Conservation (phyloP, 441 rosid species). For the Croton setiger region DNA sequence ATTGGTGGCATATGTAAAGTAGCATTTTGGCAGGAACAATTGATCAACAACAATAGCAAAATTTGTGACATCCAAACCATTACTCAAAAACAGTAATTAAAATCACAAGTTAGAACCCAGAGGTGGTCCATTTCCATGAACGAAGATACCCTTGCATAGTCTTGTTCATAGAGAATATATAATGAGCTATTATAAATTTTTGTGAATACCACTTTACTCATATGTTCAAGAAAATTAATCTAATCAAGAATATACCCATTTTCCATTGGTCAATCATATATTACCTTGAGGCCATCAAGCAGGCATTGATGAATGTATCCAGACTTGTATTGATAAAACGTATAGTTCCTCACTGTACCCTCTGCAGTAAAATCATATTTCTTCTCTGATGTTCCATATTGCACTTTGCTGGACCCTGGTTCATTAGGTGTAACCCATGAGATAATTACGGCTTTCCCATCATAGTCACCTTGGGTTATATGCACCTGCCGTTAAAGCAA, state of each 20-base stretch:
- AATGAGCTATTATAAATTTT: conserved; percentile 4
- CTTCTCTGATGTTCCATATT: conserved; percentile 45
- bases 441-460: conserved; percentile 81
- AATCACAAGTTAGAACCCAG: too few relatives aligned
- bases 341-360: conserved; percentile 63
- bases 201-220: background rate
- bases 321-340: conserved; percentile 74
- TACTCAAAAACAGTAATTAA: background rate
- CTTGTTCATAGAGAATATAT: background rate
- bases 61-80: background rate
- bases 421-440: conserved; percentile 92
- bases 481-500: conserved; percentile 54
- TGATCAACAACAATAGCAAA: background rate
- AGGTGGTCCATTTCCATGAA: too few relatives aligned
- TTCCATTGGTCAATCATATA: conserved; percentile 10
- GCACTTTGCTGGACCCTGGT: conserved; percentile 61
- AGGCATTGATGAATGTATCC: conserved; percentile 88
- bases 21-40: background rate
- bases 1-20: background rate
- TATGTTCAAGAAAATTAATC: conserved; percentile 12
- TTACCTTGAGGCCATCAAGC: conserved; percentile 81
- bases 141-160: too few relatives aligned
- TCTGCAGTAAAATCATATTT: conserved; percentile 55
- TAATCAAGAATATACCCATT: conserved; percentile 2
- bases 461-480: conserved; percentile 94